Evolutionary conservation across 352 stramenopile species (phyloP), one percentile per base, ranked within the genome.

Genomic region (Globisporangium nodosum): DNA sequence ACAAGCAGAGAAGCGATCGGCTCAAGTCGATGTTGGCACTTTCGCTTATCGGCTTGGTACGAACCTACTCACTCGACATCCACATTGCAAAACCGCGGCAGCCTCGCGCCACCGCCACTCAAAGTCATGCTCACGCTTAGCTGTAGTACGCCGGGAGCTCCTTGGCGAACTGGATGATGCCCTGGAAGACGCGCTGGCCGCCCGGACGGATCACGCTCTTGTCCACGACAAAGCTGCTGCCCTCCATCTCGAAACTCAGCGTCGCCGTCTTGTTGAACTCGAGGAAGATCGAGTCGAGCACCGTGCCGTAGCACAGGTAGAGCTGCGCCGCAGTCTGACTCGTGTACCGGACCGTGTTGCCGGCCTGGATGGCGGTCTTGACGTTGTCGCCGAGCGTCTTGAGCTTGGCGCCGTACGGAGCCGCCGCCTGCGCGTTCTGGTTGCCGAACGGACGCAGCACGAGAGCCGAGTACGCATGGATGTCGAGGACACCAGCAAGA

Each of bases 181-280:
- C 67, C 15, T 64, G 46, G 43, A 70, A 63, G 21, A 68, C 55
- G 53, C 71, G 59, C 1, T 15, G n/a, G 13, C 64, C 64, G 42
- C 58, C 52, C 5, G 55, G 37, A 5, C 55, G 60, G 31, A 71
- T 71, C 33, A 54, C 27, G 43, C 56, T 59, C 48, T 53, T 58
- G 55, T 64, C 60, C 3, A 48, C 37, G 24, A 68, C 56, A 55
- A 74, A 74, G 43, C 59, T 20, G 30, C 55, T 49, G 37, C 67
- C 67, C 18, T 65, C 60, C 24, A 71, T 65, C 56, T 74, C 67
- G 21, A 74, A 56, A 4, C 56, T 63, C 3, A 74, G 52, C 37
- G 64, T 54, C 37, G 64, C 64, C 7, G 50, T 56, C 16, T 66
- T 58, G 54, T 59, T 58, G 54, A 56, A 58, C 30, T 54, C 52